A percentile compares a stretch with the other conserved stretches of the same genome.
Conservation (phyloP, 2,329 filamentous ascomycete species). For the Chaetomiaceae sp. region DNA sequence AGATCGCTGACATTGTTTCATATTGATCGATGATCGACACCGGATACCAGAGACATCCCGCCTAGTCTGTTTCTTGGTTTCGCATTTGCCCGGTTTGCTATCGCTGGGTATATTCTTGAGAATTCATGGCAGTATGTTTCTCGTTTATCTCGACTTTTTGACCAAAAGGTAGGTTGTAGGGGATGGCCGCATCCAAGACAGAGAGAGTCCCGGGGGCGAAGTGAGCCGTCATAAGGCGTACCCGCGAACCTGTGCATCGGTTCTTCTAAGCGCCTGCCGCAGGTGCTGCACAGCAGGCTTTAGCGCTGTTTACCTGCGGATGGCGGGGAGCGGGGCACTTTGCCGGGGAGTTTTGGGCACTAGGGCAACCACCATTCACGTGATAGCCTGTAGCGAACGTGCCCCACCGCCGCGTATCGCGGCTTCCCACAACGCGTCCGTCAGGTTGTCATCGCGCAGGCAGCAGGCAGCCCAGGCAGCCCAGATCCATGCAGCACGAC, state of each 20-base stretch:
- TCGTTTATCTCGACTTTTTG: no score
- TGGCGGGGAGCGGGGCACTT: slow-evolving; percentile 10
- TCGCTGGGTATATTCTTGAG: no score
- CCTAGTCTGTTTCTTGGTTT: not conserved
- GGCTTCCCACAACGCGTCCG: slow-evolving; percentile 7
- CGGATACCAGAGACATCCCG: not conserved
- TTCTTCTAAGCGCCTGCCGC: no score
- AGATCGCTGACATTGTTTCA: not conserved
- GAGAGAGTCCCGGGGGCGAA: no score
- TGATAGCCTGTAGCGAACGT: slow-evolving; percentile 23
- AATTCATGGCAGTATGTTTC: no score
- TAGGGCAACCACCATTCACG: slow-evolving; percentile 20
- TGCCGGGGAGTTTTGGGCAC: not conserved
- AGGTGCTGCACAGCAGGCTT: not conserved
- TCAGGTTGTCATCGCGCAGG: not conserved
- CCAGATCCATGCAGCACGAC: no score
- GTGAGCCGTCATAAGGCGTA: no score
- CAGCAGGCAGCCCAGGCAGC: not conserved
- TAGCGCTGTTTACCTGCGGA: not conserved
- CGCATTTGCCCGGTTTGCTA: no score
- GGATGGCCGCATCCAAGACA: no score
- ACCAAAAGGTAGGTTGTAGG: no score
- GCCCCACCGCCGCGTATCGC: slow-evolving; percentile 8
- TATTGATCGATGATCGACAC: not conserved
- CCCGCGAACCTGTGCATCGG: no score